Percentiles rank a stretch among this genome's conserved stretches.
phyloP scores from a whole-genome alignment of 108 stramenopile species.

The Skeletonema potamos region DNA sequence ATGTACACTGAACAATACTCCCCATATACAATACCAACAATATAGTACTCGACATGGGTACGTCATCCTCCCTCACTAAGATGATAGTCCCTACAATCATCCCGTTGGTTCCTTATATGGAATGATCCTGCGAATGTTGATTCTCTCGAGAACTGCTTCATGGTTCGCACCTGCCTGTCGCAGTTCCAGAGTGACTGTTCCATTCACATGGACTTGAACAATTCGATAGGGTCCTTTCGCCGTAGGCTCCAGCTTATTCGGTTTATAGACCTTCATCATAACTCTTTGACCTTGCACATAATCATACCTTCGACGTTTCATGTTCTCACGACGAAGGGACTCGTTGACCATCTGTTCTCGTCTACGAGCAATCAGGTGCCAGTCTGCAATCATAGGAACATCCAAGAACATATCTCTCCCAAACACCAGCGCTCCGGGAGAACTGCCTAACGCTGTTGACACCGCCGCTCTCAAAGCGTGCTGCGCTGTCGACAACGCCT shows the following conservation, averaged over 20 bases:
- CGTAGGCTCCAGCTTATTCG: constrained; percentile 23
- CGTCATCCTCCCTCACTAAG: too few relatives aligned
- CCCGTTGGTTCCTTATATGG: too few relatives aligned
- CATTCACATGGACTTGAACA: constrained; percentile 37
- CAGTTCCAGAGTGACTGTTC: constrained; percentile 31
- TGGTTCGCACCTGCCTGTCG: too few relatives aligned
- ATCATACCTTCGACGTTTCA: not conserved
- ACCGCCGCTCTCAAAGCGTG: constrained; percentile 23
- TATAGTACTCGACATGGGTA: too few relatives aligned
- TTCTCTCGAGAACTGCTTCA: constrained; percentile 22
- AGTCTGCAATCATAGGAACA: constrained; percentile 21
- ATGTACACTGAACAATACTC: too few relatives aligned
- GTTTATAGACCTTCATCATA: constrained; percentile 13
- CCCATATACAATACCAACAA: too few relatives aligned
- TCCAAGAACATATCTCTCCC: constrained; percentile 38
- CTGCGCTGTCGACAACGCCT: constrained; percentile 27
- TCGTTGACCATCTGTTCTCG: not conserved
- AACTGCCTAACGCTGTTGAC: not conserved
- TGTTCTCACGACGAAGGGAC: not conserved
- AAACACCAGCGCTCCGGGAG: constrained; percentile 39
- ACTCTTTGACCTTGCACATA: constrained; percentile 12
- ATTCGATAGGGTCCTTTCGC: constrained; percentile 40
- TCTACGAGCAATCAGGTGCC: not conserved
- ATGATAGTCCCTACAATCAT: too few relatives aligned
- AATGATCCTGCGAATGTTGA: too few relatives aligned